Percentiles rank a stretch among this genome's conserved stretches.
Conservation (phyloP, 75 land plant genomes). For the Larix kaempferi region DNA sequence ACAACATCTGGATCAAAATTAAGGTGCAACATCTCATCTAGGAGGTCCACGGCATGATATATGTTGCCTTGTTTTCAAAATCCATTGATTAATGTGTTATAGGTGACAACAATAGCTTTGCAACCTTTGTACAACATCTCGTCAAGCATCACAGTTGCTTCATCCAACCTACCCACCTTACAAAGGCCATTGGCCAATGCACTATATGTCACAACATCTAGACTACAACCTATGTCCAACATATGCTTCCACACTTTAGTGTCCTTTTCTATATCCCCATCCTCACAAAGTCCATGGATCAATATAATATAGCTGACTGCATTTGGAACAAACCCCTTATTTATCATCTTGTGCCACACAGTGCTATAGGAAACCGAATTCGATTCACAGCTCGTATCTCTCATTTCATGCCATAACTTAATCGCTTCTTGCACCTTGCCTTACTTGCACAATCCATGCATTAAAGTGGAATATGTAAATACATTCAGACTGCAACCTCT, state of each 20-base stretch:
- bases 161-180: constrained; percentile 34
- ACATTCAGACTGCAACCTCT: constrained; percentile 47
- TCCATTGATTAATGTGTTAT: constrained; percentile 44
- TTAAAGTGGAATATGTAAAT: constrained; percentile 58
- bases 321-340: constrained; percentile 26
- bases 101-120: constrained; percentile 54
- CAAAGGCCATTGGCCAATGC: constrained; percentile 60
- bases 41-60: constrained; percentile 36
- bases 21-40: constrained; percentile 25
- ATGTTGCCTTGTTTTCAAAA: constrained; percentile 29
- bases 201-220: constrained; percentile 60
- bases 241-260: constrained; percentile 50
- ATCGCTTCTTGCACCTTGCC: constrained; percentile 40
- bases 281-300: constrained; percentile 51
- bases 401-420: constrained; percentile 44
- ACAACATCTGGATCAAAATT: too few relatives aligned
- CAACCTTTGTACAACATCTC: constrained; percentile 47
- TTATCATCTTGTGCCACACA: constrained; percentile 45
- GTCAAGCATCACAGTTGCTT: constrained; percentile 46
- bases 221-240: constrained; percentile 33
- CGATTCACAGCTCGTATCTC: constrained; percentile 35
- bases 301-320: constrained; percentile 48
- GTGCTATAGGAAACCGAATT: constrained; percentile 53
- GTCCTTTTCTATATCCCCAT: constrained; percentile 41
- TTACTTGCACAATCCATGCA: constrained; percentile 46